Conservation (phyloP, 805 yeast species). For the Naumovozyma baii region DNA sequence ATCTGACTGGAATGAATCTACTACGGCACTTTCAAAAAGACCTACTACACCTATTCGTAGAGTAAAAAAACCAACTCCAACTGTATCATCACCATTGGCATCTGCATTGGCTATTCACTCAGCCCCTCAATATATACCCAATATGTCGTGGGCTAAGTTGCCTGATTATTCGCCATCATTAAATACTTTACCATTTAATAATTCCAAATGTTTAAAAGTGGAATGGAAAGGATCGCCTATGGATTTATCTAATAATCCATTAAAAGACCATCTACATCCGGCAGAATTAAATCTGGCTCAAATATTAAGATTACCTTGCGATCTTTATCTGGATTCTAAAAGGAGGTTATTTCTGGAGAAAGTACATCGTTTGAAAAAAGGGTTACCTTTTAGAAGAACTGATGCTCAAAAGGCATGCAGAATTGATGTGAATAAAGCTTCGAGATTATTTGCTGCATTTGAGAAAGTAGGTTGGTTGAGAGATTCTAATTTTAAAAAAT, state of each 20-base stretch:
- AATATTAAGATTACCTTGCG: slow-evolving; percentile 74
- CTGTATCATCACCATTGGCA: slow-evolving; percentile 23
- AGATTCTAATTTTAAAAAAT: slow-evolving; percentile 53
- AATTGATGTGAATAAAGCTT: slow-evolving; percentile 91
- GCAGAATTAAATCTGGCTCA: slow-evolving; percentile 82
- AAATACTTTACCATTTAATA: slow-evolving; percentile 49
- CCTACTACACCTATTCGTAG: slow-evolving; percentile 21
- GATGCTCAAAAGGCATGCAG: slow-evolving; percentile 96
- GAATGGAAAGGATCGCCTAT: slow-evolving; percentile 98
- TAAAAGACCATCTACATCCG: slow-evolving; percentile 65
- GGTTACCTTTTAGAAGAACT: slow-evolving; percentile 80
- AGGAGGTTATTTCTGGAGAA: slow-evolving; percentile 81
- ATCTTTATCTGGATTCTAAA: slow-evolving; percentile 67
- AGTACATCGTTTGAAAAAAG: slow-evolving; percentile 58
- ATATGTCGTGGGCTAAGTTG: slow-evolving; percentile 52
- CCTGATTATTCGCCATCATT: slow-evolving; percentile 73
- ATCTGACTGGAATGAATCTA: neutral
- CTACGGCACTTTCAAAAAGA: slow-evolving; percentile 5
- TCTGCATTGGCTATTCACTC: slow-evolving; percentile 19
- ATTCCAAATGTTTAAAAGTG: slow-evolving; percentile 62
- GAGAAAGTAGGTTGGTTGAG: slow-evolving; percentile 87
- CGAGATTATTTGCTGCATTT: slow-evolving; percentile 77
- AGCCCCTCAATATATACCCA: slow-evolving; percentile 28
- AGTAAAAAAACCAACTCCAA: slow-evolving; percentile 13
- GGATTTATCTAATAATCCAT: slow-evolving; percentile 74